Conservation (phyloP, 805 yeast genomes). For the Wickerhamiella galacta region DNA sequence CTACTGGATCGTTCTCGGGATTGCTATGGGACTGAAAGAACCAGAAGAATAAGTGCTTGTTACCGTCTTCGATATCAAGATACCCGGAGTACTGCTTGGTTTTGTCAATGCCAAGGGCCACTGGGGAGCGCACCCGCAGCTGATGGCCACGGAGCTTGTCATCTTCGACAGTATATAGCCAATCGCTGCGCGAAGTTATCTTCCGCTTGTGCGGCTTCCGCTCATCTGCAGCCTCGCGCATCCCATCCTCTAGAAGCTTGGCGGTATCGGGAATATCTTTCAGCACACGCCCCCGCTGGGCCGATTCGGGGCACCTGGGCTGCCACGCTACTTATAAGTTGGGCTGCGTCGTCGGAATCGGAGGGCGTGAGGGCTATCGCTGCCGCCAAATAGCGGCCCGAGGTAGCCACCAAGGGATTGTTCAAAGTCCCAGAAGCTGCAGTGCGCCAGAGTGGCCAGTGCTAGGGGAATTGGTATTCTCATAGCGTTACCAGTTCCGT, state of each 20-base stretch:
- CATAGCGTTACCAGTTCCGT: no score
- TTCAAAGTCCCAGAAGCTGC: background rate
- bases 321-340: background rate
- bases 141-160: slow-evolving; percentile 24
- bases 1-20: slow-evolving; percentile 70
- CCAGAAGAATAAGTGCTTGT: slow-evolving; percentile 75
- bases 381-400: background rate
- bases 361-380: background rate
- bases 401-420: background rate
- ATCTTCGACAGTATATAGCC: background rate
- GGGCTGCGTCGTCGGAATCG: background rate
- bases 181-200: background rate
- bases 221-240: background rate
- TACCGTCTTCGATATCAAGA: slow-evolving; percentile 62
- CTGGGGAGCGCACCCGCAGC: slow-evolving; percentile 51
- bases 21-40: slow-evolving; percentile 78
- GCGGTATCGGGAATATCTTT: background rate
- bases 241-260: background rate
- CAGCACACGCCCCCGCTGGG: background rate
- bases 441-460: background rate
- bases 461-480: no score
- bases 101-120: slow-evolving; percentile 55
- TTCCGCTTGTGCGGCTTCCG: background rate
- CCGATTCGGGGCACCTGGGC: background rate
- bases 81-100: slow-evolving; percentile 79